Percentiles rank a stretch among this genome's conserved stretches.
phyloP scores from a whole-genome alignment of 257 asterid genomes.

The Solanum appendiculatum region DNA sequence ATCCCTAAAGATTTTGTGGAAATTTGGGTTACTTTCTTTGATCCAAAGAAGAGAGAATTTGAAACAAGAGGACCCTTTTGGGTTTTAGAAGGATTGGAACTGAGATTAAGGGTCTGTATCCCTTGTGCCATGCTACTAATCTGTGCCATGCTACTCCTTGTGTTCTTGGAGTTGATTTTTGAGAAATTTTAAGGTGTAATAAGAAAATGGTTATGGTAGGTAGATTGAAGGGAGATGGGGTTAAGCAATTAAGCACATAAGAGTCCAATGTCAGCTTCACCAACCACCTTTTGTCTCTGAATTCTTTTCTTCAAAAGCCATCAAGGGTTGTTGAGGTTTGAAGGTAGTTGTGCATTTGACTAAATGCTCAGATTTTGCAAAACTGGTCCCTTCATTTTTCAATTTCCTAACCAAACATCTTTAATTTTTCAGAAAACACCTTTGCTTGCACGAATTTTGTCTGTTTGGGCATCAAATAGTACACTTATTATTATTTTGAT shows the following conservation, averaged over 20 bases:
- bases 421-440: background rate
- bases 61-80: constrained; percentile 24
- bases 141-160: constrained; percentile 39
- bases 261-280: background rate
- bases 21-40: constrained; percentile 17
- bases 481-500: too few species aligned
- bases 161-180: background rate
- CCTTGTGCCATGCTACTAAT: constrained; percentile 42
- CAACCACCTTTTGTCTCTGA: background rate
- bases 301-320: background rate
- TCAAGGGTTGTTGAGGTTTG: constrained; percentile 1
- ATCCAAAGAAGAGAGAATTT: constrained; percentile 37
- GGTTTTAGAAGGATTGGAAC: constrained; percentile 14
- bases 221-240: background rate
- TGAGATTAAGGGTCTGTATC: constrained; percentile 35
- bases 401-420: background rate
- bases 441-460: background rate
- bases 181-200: background rate
- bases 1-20: constrained; percentile 32
- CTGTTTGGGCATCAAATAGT: background rate
- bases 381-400: background rate
- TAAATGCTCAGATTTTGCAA: background rate
- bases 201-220: background rate
- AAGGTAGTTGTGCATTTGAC: background rate
- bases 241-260: background rate